phyloP scores from a whole-genome alignment of 2,329 filamentous ascomycete species.

The Meredithiella fracta region DNA sequence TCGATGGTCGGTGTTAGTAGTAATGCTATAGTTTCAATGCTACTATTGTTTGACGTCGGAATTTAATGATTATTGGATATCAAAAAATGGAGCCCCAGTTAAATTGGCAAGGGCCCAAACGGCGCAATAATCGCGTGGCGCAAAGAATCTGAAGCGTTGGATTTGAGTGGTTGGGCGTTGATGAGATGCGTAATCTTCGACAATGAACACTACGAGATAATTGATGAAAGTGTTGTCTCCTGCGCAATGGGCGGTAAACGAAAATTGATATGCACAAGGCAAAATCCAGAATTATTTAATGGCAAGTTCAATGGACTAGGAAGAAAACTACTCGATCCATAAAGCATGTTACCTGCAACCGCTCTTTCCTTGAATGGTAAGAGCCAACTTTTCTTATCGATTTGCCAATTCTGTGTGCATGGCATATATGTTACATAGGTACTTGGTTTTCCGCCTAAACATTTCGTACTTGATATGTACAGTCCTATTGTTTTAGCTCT shows the following conservation, averaged over 20 bases:
- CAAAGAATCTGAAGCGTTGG: background rate
- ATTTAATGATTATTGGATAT: conserved; percentile 3
- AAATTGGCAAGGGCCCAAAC: conserved; percentile 11
- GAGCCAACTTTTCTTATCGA: conserved; percentile 14
- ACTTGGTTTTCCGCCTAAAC: background rate
- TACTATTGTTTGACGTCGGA: background rate
- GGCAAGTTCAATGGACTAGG: background rate
- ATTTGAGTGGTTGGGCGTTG: background rate
- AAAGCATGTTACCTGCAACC: conserved; percentile 1
- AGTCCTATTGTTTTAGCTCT: background rate
- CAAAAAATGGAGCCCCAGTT: conserved; percentile 11
- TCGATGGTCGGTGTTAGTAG: background rate
- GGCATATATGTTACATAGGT: conserved; percentile 2
- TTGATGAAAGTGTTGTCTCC: conserved; percentile 8
- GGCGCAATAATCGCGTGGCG: conserved; percentile 6
- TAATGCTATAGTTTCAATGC: background rate
- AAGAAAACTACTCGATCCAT: conserved; percentile 5
- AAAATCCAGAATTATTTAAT: background rate
- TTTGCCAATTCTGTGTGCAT: conserved; percentile 11
- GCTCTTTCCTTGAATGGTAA: conserved; percentile 2
- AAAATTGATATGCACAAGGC: background rate
- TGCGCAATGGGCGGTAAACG: conserved; percentile 2
- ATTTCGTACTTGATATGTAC: too few species aligned
- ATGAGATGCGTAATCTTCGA: conserved; percentile 12
- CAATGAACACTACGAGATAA: conserved; percentile 2